Conservation (phyloP, 768 basidiomycete species). For the Mycena crocata region DNA sequence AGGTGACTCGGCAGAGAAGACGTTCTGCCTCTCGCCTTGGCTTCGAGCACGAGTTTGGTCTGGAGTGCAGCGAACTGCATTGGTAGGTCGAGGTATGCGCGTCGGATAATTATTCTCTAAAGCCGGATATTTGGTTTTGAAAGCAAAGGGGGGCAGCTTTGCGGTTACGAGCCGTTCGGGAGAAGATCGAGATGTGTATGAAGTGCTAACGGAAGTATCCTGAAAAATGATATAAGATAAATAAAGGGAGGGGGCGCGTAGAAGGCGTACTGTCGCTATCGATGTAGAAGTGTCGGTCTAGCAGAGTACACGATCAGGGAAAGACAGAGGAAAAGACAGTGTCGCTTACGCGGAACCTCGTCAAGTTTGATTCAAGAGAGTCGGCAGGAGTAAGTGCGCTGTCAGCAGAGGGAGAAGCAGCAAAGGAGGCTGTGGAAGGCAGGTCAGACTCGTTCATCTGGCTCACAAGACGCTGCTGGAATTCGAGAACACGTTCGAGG, state of each 20-base stretch:
- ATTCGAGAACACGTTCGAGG: slow-evolving; percentile 44
- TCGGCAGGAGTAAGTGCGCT: slow-evolving; percentile 25
- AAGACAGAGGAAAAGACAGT: not conserved
- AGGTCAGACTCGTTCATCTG: slow-evolving; percentile 22
- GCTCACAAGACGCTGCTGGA: slow-evolving; percentile 40
- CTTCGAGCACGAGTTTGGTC: slow-evolving; percentile 9
- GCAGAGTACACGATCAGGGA: slow-evolving; percentile 13
- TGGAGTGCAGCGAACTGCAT: slow-evolving; percentile 4
- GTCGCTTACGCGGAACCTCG: slow-evolving; percentile 31
- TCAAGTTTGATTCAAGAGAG: slow-evolving; percentile 38
- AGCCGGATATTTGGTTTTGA: slow-evolving; percentile 22
- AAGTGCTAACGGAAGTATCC: slow-evolving; percentile 36
- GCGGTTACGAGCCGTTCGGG: slow-evolving; percentile 24
- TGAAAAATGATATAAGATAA: slow-evolving; percentile 2
- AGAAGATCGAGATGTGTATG: slow-evolving; percentile 33
- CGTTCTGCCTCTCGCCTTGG: slow-evolving; percentile 3
- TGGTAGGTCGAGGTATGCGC: slow-evolving; percentile 34
- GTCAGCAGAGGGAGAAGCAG: slow-evolving; percentile 19
- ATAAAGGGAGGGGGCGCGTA: not conserved
- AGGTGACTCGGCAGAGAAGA: slow-evolving; percentile 27
- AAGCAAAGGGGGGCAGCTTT: slow-evolving; percentile 25
- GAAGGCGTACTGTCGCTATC: slow-evolving; percentile 34
- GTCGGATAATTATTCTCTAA: slow-evolving; percentile 22
- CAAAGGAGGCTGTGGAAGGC: slow-evolving; percentile 16
- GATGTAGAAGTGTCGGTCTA: slow-evolving; percentile 33